phyloP scores from a whole-genome alignment of 2,329 filamentous ascomycete genomes.

The Fusarium tanahbumbuense region DNA sequence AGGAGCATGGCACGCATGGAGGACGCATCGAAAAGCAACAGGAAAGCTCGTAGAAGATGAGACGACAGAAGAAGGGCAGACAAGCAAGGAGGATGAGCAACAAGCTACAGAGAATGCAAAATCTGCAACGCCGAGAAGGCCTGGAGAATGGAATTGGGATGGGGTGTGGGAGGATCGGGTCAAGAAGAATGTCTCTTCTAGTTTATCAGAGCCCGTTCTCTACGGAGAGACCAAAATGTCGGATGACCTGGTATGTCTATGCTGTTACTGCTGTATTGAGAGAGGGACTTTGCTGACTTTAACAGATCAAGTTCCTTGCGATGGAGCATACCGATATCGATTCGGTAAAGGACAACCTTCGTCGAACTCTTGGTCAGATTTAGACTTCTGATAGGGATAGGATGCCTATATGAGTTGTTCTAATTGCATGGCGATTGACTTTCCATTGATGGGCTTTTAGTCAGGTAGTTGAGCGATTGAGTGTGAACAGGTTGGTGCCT shows the following conservation, averaged over 20 bases:
- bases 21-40: constrained; percentile 68
- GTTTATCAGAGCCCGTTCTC: constrained; percentile 81
- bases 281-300: constrained; percentile 25
- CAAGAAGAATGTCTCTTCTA: constrained; percentile 79
- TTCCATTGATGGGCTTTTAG: neutral
- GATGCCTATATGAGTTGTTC: neutral
- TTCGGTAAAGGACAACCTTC: constrained; percentile 68
- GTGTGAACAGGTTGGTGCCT: neutral
- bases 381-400: constrained; percentile 14
- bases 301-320: constrained; percentile 73
- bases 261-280: neutral
- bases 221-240: constrained; percentile 72
- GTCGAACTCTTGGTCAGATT: constrained; percentile 59
- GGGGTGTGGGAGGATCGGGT: constrained; percentile 95
- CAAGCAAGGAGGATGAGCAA: neutral
- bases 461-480: neutral
- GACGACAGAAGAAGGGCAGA: neutral
- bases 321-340: constrained; percentile 71
- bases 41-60: constrained; percentile 44
- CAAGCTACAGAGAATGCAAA: constrained; percentile 24
- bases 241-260: constrained; percentile 76
- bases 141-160: constrained; percentile 97
- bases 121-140: constrained; percentile 49
- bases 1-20: constrained; percentile 95
- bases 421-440: neutral